Evolutionary conservation across 495 filamentous ascomycete genomes (phyloP).

Genomic region (Neurospora discreta): DNA sequence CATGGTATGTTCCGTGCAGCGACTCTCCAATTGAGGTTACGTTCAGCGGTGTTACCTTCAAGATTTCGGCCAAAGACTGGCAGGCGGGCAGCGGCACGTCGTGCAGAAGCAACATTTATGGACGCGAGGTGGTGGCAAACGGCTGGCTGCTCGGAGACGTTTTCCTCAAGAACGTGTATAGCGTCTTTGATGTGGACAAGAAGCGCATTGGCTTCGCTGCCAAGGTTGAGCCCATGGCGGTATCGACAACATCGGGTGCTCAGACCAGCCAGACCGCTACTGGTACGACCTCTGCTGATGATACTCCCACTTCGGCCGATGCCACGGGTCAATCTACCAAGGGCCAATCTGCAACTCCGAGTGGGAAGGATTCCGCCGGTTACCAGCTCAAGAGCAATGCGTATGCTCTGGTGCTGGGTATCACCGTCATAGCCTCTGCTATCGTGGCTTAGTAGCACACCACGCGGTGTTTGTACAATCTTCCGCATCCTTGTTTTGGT

Average conservation of each 20-base stretch:
- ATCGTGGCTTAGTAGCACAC: conserved; percentile 6
- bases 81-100: conserved; percentile 36
- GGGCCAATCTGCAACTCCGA: not conserved
- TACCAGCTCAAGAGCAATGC: conserved; percentile 6
- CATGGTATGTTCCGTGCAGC: conserved; percentile 64
- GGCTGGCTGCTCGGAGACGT: conserved; percentile 72
- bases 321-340: not conserved
- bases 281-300: not conserved
- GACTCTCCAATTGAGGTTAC: conserved; percentile 27
- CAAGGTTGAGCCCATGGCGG: conserved; percentile 12
- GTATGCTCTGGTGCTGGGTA: conserved; percentile 8
- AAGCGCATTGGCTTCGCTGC: conserved; percentile 39
- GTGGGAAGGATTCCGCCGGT: conserved; percentile 6
- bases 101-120: conserved; percentile 59
- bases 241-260: conserved; percentile 2
- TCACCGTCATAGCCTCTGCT: conserved; percentile 6
- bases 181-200: conserved; percentile 64
- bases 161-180: conserved; percentile 86
- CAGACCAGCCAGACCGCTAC: not conserved
- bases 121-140: conserved; percentile 29
- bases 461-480: not conserved
- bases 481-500: not conserved
- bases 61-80: conserved; percentile 58
- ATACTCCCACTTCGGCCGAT: conserved; percentile 6
- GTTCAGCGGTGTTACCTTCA: conserved; percentile 46